These are phyloP conservation scores for Asterionellopsis glacialis DNA, from an alignment of 108 stramenopile species.

Conservation along the genomic window DNA sequence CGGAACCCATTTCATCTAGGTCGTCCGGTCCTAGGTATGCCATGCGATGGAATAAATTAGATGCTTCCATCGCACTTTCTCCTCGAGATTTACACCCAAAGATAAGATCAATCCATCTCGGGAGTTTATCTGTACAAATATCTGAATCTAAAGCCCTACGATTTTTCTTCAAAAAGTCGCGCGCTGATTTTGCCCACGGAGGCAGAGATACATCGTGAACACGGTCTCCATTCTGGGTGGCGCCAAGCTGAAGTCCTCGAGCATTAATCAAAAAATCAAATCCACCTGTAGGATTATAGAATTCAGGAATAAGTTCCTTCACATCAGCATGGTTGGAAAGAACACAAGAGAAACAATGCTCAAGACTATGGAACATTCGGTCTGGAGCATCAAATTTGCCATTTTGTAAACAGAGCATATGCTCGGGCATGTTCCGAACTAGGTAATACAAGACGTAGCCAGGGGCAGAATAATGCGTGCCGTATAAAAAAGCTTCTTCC, in stretches of 20 bases:
- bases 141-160: constrained; percentile 92
- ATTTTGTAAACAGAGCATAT: constrained; percentile 98
- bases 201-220: constrained; percentile 89
- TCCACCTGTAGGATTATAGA: constrained; percentile 72
- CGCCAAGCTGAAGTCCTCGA: constrained; percentile 88
- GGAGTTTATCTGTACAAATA: constrained; percentile 74
- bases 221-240: constrained; percentile 81
- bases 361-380: constrained; percentile 87
- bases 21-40: constrained; percentile 81
- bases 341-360: constrained; percentile 70
- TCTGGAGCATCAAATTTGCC: constrained; percentile 97
- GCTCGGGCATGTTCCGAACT: constrained; percentile 92
- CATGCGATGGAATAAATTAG: constrained; percentile 88
- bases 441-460: constrained; percentile 98
- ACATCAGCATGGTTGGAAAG: constrained; percentile 93
- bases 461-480: constrained; percentile 94
- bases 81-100: constrained; percentile 93
- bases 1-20: constrained; percentile 51
- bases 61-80: constrained; percentile 66
- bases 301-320: constrained; percentile 97
- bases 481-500: constrained; percentile 87
- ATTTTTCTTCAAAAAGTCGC: constrained; percentile 87
- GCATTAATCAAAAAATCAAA: constrained; percentile 92
- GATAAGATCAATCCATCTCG: constrained; percentile 97
- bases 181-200: constrained; percentile 84